Percentiles rank a stretch among this genome's conserved stretches.
These are phyloP conservation scores for Immersiella caudata DNA, from an alignment of 495 filamentous ascomycete species.

Conservation along the genomic window DNA sequence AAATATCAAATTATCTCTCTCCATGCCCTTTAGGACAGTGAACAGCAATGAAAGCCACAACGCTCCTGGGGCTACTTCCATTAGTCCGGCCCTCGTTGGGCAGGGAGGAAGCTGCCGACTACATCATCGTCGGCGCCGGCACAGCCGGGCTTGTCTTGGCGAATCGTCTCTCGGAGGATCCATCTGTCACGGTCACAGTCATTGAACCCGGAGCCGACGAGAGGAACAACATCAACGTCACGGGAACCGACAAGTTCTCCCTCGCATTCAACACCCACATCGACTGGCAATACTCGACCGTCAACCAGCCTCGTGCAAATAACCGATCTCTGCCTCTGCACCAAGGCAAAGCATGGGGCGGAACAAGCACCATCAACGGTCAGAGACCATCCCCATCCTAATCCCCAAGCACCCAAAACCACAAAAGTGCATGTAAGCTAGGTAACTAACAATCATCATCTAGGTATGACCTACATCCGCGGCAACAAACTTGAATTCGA, in stretches of 20 bases:
- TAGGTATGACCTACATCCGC: not conserved
- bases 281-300: not conserved
- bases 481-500: not conserved
- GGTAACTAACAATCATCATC: too few species aligned
- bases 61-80: too few species aligned
- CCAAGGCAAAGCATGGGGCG: not conserved
- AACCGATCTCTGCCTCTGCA: not conserved
- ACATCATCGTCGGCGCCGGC: constrained; percentile 83
- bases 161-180: constrained; percentile 52
- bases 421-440: too few species aligned
- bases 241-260: not conserved
- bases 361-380: not conserved
- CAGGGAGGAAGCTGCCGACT: constrained; percentile 55
- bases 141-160: constrained; percentile 89
- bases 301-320: not conserved
- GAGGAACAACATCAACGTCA: not conserved
- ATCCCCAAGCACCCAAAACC: too few species aligned
- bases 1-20: too few species aligned
- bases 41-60: too few species aligned
- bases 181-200: constrained; percentile 47
- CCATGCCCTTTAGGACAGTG: too few species aligned
- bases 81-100: too few species aligned
- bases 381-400: too few species aligned
- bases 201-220: constrained; percentile 1
- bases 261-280: not conserved